These are phyloP conservation scores for Sugiyamaella boreocaroliniensis DNA, from an alignment of 805 yeast species.

Conservation along the genomic window DNA sequence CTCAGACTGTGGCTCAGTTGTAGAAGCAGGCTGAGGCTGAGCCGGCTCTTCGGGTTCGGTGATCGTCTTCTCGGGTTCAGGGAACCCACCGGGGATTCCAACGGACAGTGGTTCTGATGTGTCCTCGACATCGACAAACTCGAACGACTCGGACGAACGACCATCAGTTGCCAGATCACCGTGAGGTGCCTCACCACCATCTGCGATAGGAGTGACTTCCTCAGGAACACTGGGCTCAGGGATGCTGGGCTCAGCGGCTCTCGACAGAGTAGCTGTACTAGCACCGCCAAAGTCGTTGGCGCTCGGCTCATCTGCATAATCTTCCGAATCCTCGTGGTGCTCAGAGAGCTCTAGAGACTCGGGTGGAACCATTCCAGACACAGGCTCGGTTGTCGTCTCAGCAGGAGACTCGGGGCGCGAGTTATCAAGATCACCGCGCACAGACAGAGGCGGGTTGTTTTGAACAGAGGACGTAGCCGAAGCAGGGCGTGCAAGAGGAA, in stretches of 20 bases:
- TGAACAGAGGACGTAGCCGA: conserved; percentile 86
- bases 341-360: conserved; percentile 9
- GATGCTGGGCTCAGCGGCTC: background rate
- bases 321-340: background rate
- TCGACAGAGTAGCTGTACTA: background rate
- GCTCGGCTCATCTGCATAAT: background rate
- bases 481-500: conserved; percentile 54
- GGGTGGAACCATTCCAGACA: conserved; percentile 27
- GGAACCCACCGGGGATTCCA: conserved; percentile 16
- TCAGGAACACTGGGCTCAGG: background rate
- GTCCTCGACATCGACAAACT: conserved; percentile 32
- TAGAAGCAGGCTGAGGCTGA: background rate
- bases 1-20: background rate
- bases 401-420: conserved; percentile 39
- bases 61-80: conserved; percentile 1
- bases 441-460: conserved; percentile 86
- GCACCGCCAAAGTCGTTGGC: background rate
- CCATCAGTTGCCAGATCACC: background rate
- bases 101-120: conserved; percentile 7
- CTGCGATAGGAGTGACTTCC: background rate
- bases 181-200: background rate
- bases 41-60: background rate
- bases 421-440: conserved; percentile 63
- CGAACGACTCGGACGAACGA: conserved; percentile 25
- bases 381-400: conserved; percentile 30